Percentiles rank a stretch among this genome's conserved stretches.
These are phyloP conservation scores for Pyrenophora tritici-repentis DNA, from an alignment of 2,329 filamentous ascomycete genomes.

Conservation along the genomic window DNA sequence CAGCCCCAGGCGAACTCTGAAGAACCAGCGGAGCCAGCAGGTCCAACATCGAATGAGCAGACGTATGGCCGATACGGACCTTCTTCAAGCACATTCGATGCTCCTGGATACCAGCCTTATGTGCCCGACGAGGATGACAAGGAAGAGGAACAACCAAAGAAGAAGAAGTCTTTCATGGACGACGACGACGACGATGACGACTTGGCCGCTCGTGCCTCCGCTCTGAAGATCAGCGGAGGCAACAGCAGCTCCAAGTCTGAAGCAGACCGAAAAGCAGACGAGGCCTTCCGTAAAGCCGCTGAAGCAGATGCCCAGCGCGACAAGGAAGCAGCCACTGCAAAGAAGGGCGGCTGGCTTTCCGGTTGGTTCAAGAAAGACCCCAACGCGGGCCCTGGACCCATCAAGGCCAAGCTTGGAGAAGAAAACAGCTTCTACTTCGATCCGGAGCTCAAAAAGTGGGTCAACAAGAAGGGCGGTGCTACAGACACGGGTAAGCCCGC, in stretches of 20 bases:
- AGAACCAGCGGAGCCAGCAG: conserved; percentile 15
- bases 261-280: conserved; percentile 76
- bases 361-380: conserved; percentile 83
- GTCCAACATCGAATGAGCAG: conserved; percentile 12
- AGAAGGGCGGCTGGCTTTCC: conserved; percentile 75
- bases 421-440: conserved; percentile 93
- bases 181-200: conserved; percentile 81
- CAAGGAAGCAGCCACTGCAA: conserved; percentile 50
- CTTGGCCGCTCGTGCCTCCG: conserved; percentile 57
- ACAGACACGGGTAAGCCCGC: conserved; percentile 62
- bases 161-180: conserved; percentile 79
- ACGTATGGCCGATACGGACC: conserved; percentile 41
- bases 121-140: conserved; percentile 57
- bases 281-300: conserved; percentile 82
- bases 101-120: conserved; percentile 53
- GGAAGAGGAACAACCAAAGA: conserved; percentile 52
- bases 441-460: conserved; percentile 94
- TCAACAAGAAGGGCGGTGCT: conserved; percentile 86
- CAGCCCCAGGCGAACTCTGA: conserved; percentile 37
- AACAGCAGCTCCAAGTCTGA: conserved; percentile 33
- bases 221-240: conserved; percentile 47
- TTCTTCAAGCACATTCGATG: conserved; percentile 33
- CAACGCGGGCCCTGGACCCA: conserved; percentile 67
- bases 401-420: conserved; percentile 92
- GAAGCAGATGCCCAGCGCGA: conserved; percentile 69